Evolutionary conservation across 192 early-diverging fungal species (phyloP).

Genomic region (Coemansia sp.): DNA sequence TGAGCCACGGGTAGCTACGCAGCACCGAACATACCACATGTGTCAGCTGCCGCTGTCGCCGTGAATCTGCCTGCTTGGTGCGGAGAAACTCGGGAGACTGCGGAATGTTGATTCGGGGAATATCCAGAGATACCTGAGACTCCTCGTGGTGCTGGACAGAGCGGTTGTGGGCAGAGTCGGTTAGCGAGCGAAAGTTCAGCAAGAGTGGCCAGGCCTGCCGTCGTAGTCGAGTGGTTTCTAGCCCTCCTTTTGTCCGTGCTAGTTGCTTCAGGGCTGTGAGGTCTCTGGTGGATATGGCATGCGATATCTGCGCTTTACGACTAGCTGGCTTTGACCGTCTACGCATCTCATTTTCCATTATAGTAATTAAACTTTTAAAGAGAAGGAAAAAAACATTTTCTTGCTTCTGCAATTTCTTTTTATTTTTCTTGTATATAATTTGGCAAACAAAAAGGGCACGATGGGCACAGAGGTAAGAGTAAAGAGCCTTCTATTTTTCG

Average conservation of each 20-base stretch:
- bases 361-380: not conserved
- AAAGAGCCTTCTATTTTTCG: not conserved
- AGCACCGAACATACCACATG: constrained; percentile 52
- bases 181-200: constrained; percentile 42
- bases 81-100: constrained; percentile 22
- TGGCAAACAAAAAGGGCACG: not conserved
- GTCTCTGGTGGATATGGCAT: constrained; percentile 31
- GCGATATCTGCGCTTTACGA: constrained; percentile 26
- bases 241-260: constrained; percentile 35
- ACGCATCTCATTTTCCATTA: constrained; percentile 3
- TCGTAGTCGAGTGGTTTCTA: constrained; percentile 32
- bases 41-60: constrained; percentile 55
- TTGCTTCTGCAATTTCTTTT: not conserved
- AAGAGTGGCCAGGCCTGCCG: constrained; percentile 50
- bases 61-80: constrained; percentile 29
- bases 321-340: not conserved
- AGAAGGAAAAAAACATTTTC: not conserved
- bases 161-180: constrained; percentile 5
- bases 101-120: constrained; percentile 31
- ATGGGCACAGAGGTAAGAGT: constrained; percentile 28
- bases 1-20: constrained; percentile 59
- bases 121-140: constrained; percentile 41
- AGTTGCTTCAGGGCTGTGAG: constrained; percentile 39
- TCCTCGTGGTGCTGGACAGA: constrained; percentile 9
- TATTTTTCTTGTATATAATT: not conserved